Base-by-base conservation (phyloP, 805 yeast species). In the Cyberlindnera mycetangii region DNA sequence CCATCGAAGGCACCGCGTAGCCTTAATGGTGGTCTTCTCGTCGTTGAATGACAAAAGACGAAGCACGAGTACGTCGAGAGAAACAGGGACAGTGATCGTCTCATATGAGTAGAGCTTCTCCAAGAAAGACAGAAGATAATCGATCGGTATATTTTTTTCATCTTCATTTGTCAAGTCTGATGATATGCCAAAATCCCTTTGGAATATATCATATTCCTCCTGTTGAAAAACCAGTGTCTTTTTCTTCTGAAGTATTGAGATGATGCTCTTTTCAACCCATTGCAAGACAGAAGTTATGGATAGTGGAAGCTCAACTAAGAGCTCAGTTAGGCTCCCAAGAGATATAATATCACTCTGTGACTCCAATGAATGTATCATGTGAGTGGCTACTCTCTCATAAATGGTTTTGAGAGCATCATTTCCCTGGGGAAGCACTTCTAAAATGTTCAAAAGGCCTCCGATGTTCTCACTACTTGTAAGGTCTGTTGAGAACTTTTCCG, bases 1-100 rank as follows among this genome's bases (percentile, higher is more conserved):
- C 89, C 88, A 83, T 48, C 81, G 72, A 15, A 80, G 55, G 0
- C 72, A 45, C 32, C 67, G 69, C 0, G 75, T 66, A 0, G 74
- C 67, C 3, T 52, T 43, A 1, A 60, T 43, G 0, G 78, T 62
- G 3, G 77, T 54, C 2, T 51, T 55, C 6, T 66, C 70, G 18
- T 71, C 75, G 24, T 66, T 67, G 27, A 62, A 52, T 0, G 73
- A 64, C 16, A 75, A 49, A 25, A 64, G 66, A n/a, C 64, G 35
- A 11, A 68, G 55, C 9, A 71, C 53, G 8, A 69, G 36, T 12
- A 45, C 40, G 39, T 67, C 68, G 1, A 69, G 35, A 3, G 43
- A 21, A 6, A 42, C 17, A 7, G 53, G 34, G 7, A 39, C 30
- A 10, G 17, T 19, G 20, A 25, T 17, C 7, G 37, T n/a, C 14